Evolutionary conservation across 768 basidiomycete species (phyloP), one percentile per base, ranked within the genome.

Genomic region (Omphalotus guepiniiformis): DNA sequence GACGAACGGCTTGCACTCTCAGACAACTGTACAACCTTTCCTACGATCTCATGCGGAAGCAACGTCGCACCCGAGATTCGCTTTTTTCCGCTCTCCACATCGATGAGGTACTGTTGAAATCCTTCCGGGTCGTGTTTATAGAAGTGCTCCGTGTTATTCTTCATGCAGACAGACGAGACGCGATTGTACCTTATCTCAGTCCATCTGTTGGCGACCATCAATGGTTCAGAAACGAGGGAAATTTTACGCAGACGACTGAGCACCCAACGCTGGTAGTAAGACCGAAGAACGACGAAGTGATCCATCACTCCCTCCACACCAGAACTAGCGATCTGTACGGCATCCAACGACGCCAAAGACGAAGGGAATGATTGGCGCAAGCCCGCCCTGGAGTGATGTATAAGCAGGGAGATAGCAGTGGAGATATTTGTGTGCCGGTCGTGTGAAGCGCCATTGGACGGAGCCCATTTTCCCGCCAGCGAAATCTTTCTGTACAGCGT

Each of bases 401-500:
- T 66, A 40, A 82, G 70, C 13, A 77, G 64, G 12, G 70, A 65
- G 36, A 88, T 74, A 29, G 84, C 83, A 0, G 85, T 81, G 4
- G 79, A 61, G 52, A 88, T 79, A 58, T 83, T 82, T 2, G 80
- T 82, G 47, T 73, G 66, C 8, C 76, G 72, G 55, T 88, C 86
- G 47, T 86, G 85, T 3, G 79, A 70, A 3, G 69, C 65, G 3
- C 61, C 70, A 11, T 80, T 78, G 2, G 78, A 76, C 0, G 86
- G 85, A 0, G 83, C 84, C 85, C 85, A 88, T 60, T 88, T 89
- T 1, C 73, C 72, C 1, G 75, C 82, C 13, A 85, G 73, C 6
- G 76, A 76, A 16, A 88, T 64, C 26, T 69, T 63, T 50, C 63
- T 70, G 5, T 73, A 53, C 19, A 75, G 60, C 3, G 53, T 42